Evolutionary conservation across 306 rosid species (phyloP), one percentile per base, ranked within the genome.

Genomic region (Quercus wislizeni): DNA sequence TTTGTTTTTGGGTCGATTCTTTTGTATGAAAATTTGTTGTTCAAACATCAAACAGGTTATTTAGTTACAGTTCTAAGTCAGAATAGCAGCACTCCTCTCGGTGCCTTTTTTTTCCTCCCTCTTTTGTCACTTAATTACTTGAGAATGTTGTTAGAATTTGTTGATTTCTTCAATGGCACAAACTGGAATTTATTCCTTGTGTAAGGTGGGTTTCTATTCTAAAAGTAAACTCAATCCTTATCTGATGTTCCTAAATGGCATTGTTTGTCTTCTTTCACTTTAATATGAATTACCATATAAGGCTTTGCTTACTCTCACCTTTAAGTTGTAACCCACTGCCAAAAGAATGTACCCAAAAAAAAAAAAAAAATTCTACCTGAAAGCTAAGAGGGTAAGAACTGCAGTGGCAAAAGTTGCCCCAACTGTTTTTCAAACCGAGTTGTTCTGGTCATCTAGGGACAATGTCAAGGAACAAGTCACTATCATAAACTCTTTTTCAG

Each of bases 21-120:
- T 91, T 91, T 92, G 96, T 88, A 87, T 82, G 88, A 89, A 86
- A 86, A 80, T 46, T 65, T 83, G 78, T 78, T 81, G 81, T 80
- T 86, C 77, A 80, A 82, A 78, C 49, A 67, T 80, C 64, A 73
- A 72, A 77, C 71, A 69, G 52, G 72, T 75, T 69, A 23, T 59
- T 72, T 77, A 82, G 82, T 82, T 19, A 71, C 55, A 67, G 27
- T 43, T 78, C 15, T 56, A 57, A 51, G 64, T 21, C 30, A 55
- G 27, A 74, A 9, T 57, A 30, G 54, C 4, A 33, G 59, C 81
- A 33, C 54, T 52, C 57, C 9, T 68, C 71, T 63, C 46, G 75
- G 75, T 73, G 84, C 75, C 28, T 61, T 55, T 1, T 8, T 41
- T 41, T 8, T 41, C 3, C 46, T 41, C 11, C 46, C 46, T 9